phyloP scores from a whole-genome alignment of 495 filamentous ascomycete species.

The Pyronema omphalodes region DNA sequence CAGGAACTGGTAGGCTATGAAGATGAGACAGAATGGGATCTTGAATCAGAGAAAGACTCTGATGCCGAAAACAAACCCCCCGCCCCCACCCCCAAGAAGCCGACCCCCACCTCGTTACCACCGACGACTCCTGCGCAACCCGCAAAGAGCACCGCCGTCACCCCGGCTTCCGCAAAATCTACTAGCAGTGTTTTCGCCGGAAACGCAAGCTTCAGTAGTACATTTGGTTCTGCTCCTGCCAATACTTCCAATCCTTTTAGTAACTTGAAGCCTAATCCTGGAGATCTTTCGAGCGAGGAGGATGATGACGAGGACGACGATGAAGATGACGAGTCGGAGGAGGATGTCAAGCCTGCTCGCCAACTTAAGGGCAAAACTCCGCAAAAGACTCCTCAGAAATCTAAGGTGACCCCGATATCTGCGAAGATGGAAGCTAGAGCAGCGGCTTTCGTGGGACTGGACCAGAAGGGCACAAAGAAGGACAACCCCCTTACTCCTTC shows the following conservation, averaged over 20 bases:
- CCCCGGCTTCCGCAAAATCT: not conserved
- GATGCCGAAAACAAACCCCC: conserved; percentile 17
- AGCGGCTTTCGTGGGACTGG: too few relatives aligned
- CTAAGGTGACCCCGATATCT: too few relatives aligned
- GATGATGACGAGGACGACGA: conserved; percentile 36
- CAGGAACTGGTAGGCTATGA: conserved; percentile 25
- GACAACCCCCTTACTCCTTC: not conserved
- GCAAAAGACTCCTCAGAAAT: too few relatives aligned
- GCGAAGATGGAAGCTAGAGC: too few relatives aligned
- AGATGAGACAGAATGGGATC: conserved; percentile 24
- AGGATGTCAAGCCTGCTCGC: not conserved
- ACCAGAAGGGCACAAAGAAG: not conserved
- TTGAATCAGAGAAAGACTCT: conserved; percentile 11
- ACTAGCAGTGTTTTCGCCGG: conserved; percentile 11
- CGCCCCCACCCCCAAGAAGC: too few relatives aligned
- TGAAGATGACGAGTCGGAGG: conserved; percentile 24
- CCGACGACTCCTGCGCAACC: too few relatives aligned
- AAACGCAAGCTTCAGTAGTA: conserved; percentile 8
- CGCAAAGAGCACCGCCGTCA: too few relatives aligned
- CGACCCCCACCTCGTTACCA: too few relatives aligned
- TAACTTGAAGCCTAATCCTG: conserved; percentile 26
- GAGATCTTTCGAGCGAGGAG: conserved; percentile 32
- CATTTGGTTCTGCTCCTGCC: conserved; percentile 9
- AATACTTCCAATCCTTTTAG: conserved; percentile 15
- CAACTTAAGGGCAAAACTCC: too few relatives aligned